Base-by-base conservation (phyloP, 768 basidiomycete genomes). In the Tylopilus sp. region DNA sequence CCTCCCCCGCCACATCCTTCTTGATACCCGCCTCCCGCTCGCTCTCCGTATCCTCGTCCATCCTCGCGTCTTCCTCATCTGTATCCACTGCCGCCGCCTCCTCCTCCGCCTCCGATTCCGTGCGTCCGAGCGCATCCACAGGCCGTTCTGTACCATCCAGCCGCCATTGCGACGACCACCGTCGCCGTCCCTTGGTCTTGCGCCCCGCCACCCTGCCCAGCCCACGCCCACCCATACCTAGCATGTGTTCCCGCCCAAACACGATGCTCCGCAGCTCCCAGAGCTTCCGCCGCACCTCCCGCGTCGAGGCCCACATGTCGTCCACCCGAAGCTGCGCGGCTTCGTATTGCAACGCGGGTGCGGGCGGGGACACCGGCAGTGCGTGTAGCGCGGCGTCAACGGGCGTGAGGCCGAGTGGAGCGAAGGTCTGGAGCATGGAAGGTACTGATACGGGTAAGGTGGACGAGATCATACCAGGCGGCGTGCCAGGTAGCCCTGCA, bases 21-120 rank as follows among this genome's bases (percentile, higher is more conserved):
- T 47, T 42, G 47, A 50, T 59, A 3, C 62, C 63, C 17, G 62
- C 61, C 36, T 59, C 68, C n/a, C 57, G 56, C 30, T 70, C 64
- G 22, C 62, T 63, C 42, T 67, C 59, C 8, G 72, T 64, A 12
- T 68, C 66, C 8, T 63, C 63, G 17, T 60, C 60, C 6, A 47
- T 60, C 39, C 69, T 67, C 8, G 56, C 59, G 12, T 61, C 70
- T 28, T 70, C 69, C 5, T 67, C 71, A 20, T 59, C 60, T 6
- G 55, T 53, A 22, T n/a, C n/a, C n/a, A 58, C 57, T 21, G 64
- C 71, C 46, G 57, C 69, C 30, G 68, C 71, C 65, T 91, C 88
- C 59, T 91, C 88, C 60, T 85, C 85, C 20, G 75, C 87, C 68
- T 91, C 88, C 56, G 80, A 81, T 69, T 87, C 86, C 48, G 86